Percentiles rank a stretch among this genome's conserved stretches.
phyloP scores from a whole-genome alignment of 176 grass and related monocot species.

The Aegilops sharonensis region DNA sequence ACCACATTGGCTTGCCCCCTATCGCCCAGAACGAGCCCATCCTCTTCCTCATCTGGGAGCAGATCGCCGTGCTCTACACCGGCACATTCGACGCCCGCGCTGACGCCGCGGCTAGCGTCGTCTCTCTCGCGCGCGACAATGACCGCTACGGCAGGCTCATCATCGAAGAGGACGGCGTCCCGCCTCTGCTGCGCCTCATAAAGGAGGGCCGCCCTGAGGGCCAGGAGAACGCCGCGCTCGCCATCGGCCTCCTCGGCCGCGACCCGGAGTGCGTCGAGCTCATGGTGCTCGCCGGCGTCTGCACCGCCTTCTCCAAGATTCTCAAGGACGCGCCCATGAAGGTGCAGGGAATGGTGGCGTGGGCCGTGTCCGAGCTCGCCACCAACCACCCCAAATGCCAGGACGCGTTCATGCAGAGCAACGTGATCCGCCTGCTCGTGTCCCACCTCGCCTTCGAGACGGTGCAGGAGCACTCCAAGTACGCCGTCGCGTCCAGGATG shows the following conservation, averaged over 20 bases:
- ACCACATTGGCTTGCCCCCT: constrained; percentile 60
- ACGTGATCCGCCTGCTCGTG: constrained; percentile 77
- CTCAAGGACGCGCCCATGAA: constrained; percentile 90
- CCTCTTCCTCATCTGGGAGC: constrained; percentile 78
- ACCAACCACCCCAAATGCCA: constrained; percentile 74
- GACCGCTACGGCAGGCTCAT: constrained; percentile 71
- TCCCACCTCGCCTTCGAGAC: constrained; percentile 87
- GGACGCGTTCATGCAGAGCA: constrained; percentile 76
- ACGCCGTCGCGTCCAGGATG: constrained; percentile 52
- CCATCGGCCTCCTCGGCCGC: constrained; percentile 64
- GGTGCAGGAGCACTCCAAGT: constrained; percentile 95
- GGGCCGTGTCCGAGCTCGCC: constrained; percentile 77
- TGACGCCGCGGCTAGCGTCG: constrained; percentile 66
- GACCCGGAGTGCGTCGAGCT: constrained; percentile 71
- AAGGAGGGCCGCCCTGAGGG: constrained; percentile 76
- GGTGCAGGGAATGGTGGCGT: constrained; percentile 75
- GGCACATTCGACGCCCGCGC: constrained; percentile 59
- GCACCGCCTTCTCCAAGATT: constrained; percentile 73
- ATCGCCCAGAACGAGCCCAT: constrained; percentile 81
- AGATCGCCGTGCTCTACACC: constrained; percentile 62
- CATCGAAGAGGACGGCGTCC: constrained; percentile 91
- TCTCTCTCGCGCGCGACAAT: constrained; percentile 75
- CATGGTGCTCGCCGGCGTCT: constrained; percentile 71
- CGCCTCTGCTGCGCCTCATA: constrained; percentile 63
- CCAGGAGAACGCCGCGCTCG: constrained; percentile 74